These are phyloP conservation scores for Claviceps digitariae DNA, from an alignment of 2,329 filamentous ascomycete species.

Conservation along the genomic window DNA sequence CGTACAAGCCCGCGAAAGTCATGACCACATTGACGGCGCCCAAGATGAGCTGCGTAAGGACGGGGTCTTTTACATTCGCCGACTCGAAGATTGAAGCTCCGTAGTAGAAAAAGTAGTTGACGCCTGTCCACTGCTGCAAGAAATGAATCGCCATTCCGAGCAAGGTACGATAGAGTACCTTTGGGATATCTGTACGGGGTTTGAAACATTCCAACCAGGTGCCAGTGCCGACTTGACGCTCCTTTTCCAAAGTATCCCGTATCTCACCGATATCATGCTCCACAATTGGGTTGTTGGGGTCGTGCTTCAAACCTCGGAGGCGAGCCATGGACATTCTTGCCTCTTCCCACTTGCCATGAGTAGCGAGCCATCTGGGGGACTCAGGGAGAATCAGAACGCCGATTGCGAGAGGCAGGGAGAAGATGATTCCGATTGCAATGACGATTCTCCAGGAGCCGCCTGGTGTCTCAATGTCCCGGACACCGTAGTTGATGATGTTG, in stretches of 20 bases:
- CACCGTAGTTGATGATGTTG: slow-evolving; percentile 41
- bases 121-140: slow-evolving; percentile 52
- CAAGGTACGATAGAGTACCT: slow-evolving; percentile 48
- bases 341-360: slow-evolving; percentile 30
- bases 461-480: slow-evolving; percentile 26
- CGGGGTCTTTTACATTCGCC: slow-evolving; percentile 52
- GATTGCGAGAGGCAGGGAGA: slow-evolving; percentile 36
- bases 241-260: slow-evolving; percentile 30
- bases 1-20: slow-evolving; percentile 53
- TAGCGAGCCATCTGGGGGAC: slow-evolving; percentile 42
- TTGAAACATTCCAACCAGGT: slow-evolving; percentile 49
- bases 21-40: slow-evolving; percentile 53
- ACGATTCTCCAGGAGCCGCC: slow-evolving; percentile 48
- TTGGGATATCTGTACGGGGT: slow-evolving; percentile 35
- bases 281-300: slow-evolving; percentile 29
- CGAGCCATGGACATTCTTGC: slow-evolving; percentile 37
- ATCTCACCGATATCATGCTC: slow-evolving; percentile 42
- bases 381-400: slow-evolving; percentile 43
- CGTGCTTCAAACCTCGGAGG: slow-evolving; percentile 36
- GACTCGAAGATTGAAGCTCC: slow-evolving; percentile 54
- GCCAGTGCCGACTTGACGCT: slow-evolving; percentile 29
- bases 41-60: slow-evolving; percentile 54
- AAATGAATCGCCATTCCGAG: slow-evolving; percentile 52
- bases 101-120: slow-evolving; percentile 52
- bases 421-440: slow-evolving; percentile 40